Evolutionary conservation across 73 alveolate species (phyloP), one percentile per base, ranked within the genome.

Genomic region (Diophrys appendiculata): DNA sequence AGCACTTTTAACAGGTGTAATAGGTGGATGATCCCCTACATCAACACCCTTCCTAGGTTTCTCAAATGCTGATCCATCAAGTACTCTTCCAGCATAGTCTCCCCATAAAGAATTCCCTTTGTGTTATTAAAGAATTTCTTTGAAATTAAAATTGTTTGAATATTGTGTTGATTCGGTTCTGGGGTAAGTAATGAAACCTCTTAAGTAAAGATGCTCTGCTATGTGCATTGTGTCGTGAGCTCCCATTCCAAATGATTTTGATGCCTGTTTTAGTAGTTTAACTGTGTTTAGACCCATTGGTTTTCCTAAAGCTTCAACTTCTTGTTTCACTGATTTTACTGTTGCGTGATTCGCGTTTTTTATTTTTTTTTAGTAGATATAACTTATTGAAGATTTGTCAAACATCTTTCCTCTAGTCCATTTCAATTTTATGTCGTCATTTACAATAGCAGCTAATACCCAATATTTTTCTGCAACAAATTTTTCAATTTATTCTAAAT

Each of bases 1-100:
- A 27, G 99, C 99, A 43, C 93, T 92, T 33, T 94, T 94, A 13
- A 97, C 98, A 0, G 99, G 99, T 28, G 99, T 98, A 32, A 98
- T 98, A 2, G 99, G 99, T 2, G 99, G 99, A 83, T 98, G 99
- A 79, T 98, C 99, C 13, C 99, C 99, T 52, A 95, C 96, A 87
- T 98, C 99, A 22, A 91, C 94, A 8, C 99, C 99, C 64, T 94
- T 75, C 79, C 90, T 89, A 11, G 98, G 98, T 68, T 79, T 80
- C 24, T 52, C 88, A 72, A 73, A 68, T 8, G 94, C 83, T 83
- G 64, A n/a, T 32, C 81, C 86, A 69, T 65, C 84, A 0, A 84
- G 80, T 29, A 92, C 60, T 75, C 67, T 82, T 67, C 77, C 33
- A 0, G 95, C 97, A 82, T 88, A 94, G 65, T 88, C 80, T 29